Percentiles rank a stretch among this genome's conserved stretches.
These are phyloP conservation scores for Populus hybrid DNA, from an alignment of 441 rosid species.

Conservation along the genomic window DNA sequence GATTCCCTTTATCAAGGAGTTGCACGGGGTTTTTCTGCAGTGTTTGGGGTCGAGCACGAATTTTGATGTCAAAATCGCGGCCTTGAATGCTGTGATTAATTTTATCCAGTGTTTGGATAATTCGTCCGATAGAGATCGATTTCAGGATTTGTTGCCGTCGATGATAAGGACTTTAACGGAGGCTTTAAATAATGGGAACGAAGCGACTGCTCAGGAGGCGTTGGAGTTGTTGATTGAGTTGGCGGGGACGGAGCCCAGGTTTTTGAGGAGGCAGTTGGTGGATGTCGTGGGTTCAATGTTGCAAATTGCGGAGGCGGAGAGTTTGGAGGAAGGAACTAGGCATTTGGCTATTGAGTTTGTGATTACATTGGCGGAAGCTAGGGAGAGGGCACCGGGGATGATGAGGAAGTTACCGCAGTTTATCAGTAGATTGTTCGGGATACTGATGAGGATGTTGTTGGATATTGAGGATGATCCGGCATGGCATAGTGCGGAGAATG, in stretches of 20 bases:
- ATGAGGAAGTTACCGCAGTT: slow-evolving; percentile 92
- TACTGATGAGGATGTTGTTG: slow-evolving; percentile 85
- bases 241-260: slow-evolving; percentile 93
- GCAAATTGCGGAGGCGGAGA: slow-evolving; percentile 94
- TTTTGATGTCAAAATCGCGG: slow-evolving; percentile 91
- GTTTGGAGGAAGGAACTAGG: slow-evolving; percentile 88
- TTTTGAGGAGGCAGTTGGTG: slow-evolving; percentile 78
- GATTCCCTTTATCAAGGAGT: slow-evolving; percentile 72
- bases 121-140: slow-evolving; percentile 82
- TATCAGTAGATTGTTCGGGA: slow-evolving; percentile 75
- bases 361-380: slow-evolving; percentile 85
- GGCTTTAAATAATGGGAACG: slow-evolving; percentile 83
- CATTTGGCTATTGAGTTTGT: slow-evolving; percentile 94
- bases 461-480: slow-evolving; percentile 92
- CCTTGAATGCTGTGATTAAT: slow-evolving; percentile 85
- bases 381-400: slow-evolving; percentile 94
- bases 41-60: slow-evolving; percentile 53
- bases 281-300: slow-evolving; percentile 93
- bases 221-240: slow-evolving; percentile 90
- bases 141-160: slow-evolving; percentile 48
- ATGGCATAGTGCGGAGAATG: slow-evolving; percentile 89
- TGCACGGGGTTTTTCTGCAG: slow-evolving; percentile 79
- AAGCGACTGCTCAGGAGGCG: slow-evolving; percentile 95
- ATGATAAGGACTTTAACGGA: slow-evolving; percentile 78
- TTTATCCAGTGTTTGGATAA: slow-evolving; percentile 79